Conservation (phyloP, 208 protist genomes). For the Leishmania major region DNA sequence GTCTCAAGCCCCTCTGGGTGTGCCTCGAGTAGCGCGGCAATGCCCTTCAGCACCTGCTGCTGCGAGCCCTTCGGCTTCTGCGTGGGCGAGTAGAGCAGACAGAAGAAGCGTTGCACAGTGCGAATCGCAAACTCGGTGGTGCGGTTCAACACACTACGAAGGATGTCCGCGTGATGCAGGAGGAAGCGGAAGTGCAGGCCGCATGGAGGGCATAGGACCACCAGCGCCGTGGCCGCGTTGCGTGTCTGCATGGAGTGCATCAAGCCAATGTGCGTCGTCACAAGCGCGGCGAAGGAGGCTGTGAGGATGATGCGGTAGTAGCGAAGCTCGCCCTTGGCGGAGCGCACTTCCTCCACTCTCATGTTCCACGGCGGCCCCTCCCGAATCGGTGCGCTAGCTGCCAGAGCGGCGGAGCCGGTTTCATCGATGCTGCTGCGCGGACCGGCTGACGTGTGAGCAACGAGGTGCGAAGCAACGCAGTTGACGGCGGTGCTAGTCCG, state of each 20-base stretch:
- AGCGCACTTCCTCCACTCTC: conserved; percentile 58
- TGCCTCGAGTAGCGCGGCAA: conserved; percentile 40
- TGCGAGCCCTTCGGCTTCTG: conserved; percentile 19
- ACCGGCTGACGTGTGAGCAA: neutral
- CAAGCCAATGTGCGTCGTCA: conserved; percentile 48
- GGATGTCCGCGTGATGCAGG: conserved; percentile 58
- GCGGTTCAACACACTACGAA: conserved; percentile 61
- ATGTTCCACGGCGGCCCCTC: conserved; percentile 63
- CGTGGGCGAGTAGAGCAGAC: conserved; percentile 32
- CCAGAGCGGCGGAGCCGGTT: neutral
- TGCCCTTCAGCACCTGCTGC: conserved; percentile 27
- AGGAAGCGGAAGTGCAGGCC: conserved; percentile 60
- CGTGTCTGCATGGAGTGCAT: conserved; percentile 64
- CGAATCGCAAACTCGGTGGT: conserved; percentile 68
- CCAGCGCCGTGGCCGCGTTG: conserved; percentile 58
- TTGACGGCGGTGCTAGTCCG: neutral
- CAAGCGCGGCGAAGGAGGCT: conserved; percentile 53
- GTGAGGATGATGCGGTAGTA: conserved; percentile 64
- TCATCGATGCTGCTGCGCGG: neutral
- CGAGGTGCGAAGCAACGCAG: too few species aligned
- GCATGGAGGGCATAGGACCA: conserved; percentile 60
- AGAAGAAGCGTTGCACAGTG: conserved; percentile 69
- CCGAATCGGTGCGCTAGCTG: conserved; percentile 8
- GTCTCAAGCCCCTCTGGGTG: conserved; percentile 46
- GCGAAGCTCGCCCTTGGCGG: conserved; percentile 48